These are phyloP conservation scores for Aspergillus asperescens DNA, from an alignment of 495 filamentous ascomycete species.

Conservation along the genomic window DNA sequence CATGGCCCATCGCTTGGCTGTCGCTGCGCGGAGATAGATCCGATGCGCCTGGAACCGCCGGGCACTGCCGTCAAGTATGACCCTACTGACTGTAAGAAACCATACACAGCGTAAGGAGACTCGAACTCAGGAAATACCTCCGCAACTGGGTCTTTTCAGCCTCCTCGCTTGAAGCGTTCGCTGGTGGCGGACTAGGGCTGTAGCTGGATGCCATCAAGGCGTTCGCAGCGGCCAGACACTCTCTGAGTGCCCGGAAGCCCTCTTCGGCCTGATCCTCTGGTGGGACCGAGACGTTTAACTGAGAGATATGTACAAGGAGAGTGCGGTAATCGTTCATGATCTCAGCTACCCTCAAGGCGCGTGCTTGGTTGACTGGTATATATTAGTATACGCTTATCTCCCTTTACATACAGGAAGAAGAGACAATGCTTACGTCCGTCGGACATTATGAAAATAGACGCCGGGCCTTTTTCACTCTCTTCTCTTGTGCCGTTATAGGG, in stretches of 20 bases:
- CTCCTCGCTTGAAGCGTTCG: conserved; percentile 57
- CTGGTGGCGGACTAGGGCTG: conserved; percentile 46
- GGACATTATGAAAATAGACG: conserved; percentile 46
- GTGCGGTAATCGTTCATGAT: conserved; percentile 80
- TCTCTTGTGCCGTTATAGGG: no score
- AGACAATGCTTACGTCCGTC: conserved; percentile 52
- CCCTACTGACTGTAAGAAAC: conserved; percentile 41
- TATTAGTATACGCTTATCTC: neutral
- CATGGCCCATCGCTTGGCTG: conserved; percentile 75
- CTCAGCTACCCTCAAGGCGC: conserved; percentile 75
- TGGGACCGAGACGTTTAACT: conserved; percentile 53
- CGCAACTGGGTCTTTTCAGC: conserved; percentile 68
- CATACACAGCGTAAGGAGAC: neutral
- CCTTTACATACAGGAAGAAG: neutral
- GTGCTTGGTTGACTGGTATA: conserved; percentile 71
- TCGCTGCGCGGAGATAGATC: conserved; percentile 73
- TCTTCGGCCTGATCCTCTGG: conserved; percentile 70
- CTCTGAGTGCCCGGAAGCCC: conserved; percentile 69
- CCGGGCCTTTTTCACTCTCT: no score
- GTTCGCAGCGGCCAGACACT: conserved; percentile 71
- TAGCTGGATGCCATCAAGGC: conserved; percentile 67
- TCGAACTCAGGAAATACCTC: conserved; percentile 48
- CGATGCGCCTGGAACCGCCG: conserved; percentile 81
- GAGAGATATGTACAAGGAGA: conserved; percentile 73
- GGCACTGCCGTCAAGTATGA: conserved; percentile 70